Percentiles rank a stretch among this genome's conserved stretches.
phyloP scores from a whole-genome alignment of 106 monocot genomes.

The Acorus calamus region DNA sequence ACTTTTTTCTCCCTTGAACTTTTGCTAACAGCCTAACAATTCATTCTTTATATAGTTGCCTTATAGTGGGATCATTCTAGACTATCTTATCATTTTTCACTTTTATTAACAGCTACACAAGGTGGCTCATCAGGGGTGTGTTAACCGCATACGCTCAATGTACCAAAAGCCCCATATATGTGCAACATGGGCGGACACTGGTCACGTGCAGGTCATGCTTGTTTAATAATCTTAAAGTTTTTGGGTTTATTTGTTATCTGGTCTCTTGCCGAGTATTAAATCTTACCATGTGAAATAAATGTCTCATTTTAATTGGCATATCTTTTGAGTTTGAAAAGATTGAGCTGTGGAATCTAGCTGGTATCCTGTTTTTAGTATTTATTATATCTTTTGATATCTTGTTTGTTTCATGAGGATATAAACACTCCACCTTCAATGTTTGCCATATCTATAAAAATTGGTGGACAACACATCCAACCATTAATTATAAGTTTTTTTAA shows the following conservation, averaged over 20 bases:
- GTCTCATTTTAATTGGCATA: too few relatives aligned
- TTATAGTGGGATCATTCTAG: background rate
- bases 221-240: background rate
- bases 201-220: slow-evolving; percentile 66
- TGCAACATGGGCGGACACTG: slow-evolving; percentile 88
- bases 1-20: background rate
- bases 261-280: too few relatives aligned
- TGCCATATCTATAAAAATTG: too few relatives aligned
- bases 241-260: background rate
- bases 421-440: too few relatives aligned
- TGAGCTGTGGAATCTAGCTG: too few relatives aligned
- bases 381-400: too few relatives aligned
- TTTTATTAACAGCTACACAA: slow-evolving; percentile 47
- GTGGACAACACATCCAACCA: too few relatives aligned
- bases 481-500: too few relatives aligned
- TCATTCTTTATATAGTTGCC: background rate
- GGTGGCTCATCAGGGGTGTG: slow-evolving; percentile 86
- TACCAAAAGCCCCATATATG: slow-evolving; percentile 81
- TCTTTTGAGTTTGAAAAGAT: too few relatives aligned
- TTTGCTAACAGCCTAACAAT: background rate
- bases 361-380: too few relatives aligned
- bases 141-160: slow-evolving; percentile 88
- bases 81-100: slow-evolving; percentile 2
- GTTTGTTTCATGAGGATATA: too few relatives aligned
- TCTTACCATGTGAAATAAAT: too few relatives aligned